Evolutionary conservation across 2,329 filamentous ascomycete genomes (phyloP).

Genomic region (Botrytis fragariae): DNA sequence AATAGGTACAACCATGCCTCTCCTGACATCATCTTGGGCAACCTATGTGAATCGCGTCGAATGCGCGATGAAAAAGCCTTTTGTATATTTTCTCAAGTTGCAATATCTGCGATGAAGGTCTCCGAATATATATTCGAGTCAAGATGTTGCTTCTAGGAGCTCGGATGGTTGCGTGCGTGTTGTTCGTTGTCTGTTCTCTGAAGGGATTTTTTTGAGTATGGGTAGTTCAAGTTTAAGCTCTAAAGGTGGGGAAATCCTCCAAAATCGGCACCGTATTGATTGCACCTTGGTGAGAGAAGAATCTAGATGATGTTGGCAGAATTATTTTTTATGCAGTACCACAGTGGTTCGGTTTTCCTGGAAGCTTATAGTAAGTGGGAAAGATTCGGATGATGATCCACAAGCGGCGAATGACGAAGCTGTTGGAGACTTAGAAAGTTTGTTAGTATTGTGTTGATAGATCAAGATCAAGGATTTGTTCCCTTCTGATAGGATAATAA

Average conservation of each 20-base stretch:
- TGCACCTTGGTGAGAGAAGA: not conserved
- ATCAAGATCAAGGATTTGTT: not conserved
- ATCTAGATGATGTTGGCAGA: not conserved
- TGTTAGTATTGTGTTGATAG: not conserved
- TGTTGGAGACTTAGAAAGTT: constrained; percentile 8
- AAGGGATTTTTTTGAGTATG: constrained; percentile 18
- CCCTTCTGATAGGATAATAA: not conserved
- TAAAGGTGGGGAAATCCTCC: constrained; percentile 19
- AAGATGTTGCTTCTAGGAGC: constrained; percentile 15
- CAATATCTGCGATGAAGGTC: not conserved
- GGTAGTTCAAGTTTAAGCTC: constrained; percentile 14
- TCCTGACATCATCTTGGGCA: constrained; percentile 72
- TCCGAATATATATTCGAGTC: not conserved
- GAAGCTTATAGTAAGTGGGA: not conserved
- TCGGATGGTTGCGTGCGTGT: constrained; percentile 13
- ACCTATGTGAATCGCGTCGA: constrained; percentile 21
- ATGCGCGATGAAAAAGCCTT: constrained; percentile 9
- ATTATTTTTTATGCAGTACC: constrained; percentile 4
- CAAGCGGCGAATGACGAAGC: constrained; percentile 14
- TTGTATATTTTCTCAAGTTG: not conserved
- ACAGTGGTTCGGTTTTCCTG: not conserved
- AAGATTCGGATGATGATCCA: constrained; percentile 5
- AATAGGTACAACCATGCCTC: constrained; percentile 98
- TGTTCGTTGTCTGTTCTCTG: constrained; percentile 5
- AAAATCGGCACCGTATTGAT: not conserved